Base-by-base conservation (phyloP, 2,329 filamentous ascomycete genomes). In the Rhexocercosporidium sp. region DNA sequence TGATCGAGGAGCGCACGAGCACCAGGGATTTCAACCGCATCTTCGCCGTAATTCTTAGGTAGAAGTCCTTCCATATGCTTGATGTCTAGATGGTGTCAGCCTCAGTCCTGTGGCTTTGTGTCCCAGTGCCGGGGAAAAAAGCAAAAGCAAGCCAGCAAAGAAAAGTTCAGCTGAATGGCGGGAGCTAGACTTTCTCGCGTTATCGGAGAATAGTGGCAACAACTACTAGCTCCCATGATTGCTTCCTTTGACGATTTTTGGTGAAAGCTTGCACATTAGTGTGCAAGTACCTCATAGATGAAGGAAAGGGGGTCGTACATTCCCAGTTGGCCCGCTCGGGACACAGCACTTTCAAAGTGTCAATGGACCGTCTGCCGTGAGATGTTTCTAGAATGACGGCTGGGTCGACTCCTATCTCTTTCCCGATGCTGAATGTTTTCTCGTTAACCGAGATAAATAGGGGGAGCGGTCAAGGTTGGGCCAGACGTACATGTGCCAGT, bases 301-400 rank as follows among this genome's bases (percentile, higher is more conserved):
- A 59, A 56, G 16, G 20, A 27, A 53, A 69, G 14, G 34, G 51
- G 9, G 37, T 87, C 92, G 82, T 81, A 96, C 93, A 97, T 71
- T 97, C 93, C 93, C 92, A 95, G 74, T 91, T 97, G 49, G 96
- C 96, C 77, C 93, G 93, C 73, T 92, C 89, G 12, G 59, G 66
- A 69, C 92, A 90, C 66, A 97, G 87, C 31, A 94, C 82, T 77
- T 87, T 87, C 66, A 99, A 84, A 2, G 92, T 89, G 75, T 99
- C 96, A 75, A 98, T 97, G 72, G 90, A 93, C 66, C 96, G 85
- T 67, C 95, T 88, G 69, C 96, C 96, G 80, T 99, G 96, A 5
- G 94, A 97, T 11, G 93, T 97, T 75, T 93, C 86, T 29, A 98
- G 86, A 74, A 99, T 98, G 54, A 91, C 87, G 57, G 90, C 85